Evolutionary conservation across 2,329 filamentous ascomycete genomes (phyloP).

Genomic region (Penicillium italicum): DNA sequence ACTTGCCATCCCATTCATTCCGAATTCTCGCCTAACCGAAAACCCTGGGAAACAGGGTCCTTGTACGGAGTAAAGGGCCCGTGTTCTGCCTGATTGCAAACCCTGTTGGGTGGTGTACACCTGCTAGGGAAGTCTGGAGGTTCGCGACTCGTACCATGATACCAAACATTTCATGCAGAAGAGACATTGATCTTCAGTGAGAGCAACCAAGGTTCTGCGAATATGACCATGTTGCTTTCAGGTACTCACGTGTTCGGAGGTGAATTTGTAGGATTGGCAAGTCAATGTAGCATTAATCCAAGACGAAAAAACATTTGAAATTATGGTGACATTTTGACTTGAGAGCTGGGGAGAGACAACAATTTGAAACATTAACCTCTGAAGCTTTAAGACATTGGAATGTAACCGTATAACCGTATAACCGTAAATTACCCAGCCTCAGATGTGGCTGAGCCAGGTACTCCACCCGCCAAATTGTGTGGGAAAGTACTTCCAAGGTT

Average conservation of each 20-base stretch:
- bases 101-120: conserved; percentile 34
- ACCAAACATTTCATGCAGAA: conserved; percentile 32
- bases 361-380: conserved; percentile 11
- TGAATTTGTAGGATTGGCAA: conserved; percentile 9
- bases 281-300: neutral
- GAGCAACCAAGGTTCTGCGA: conserved; percentile 31
- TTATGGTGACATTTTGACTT: neutral
- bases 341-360: conserved; percentile 6
- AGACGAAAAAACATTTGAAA: no score
- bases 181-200: conserved; percentile 26
- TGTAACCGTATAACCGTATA: neutral
- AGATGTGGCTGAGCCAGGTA: conserved; percentile 14
- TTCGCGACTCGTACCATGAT: conserved; percentile 37
- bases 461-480: conserved; percentile 10
- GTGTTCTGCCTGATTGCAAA: conserved; percentile 30
- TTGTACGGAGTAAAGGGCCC: conserved; percentile 32
- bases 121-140: conserved; percentile 34
- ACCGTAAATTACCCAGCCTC: conserved; percentile 8
- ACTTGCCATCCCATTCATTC: conserved; percentile 24
- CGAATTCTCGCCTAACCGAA: conserved; percentile 24
- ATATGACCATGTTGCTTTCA: conserved; percentile 36
- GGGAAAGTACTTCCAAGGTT: conserved; percentile 11
- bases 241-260: conserved; percentile 10
- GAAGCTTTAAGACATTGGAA: neutral
- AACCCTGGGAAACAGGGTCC: conserved; percentile 20